phyloP scores from a whole-genome alignment of 1,284 basidiomycete species.

The Irpex sp. region DNA sequence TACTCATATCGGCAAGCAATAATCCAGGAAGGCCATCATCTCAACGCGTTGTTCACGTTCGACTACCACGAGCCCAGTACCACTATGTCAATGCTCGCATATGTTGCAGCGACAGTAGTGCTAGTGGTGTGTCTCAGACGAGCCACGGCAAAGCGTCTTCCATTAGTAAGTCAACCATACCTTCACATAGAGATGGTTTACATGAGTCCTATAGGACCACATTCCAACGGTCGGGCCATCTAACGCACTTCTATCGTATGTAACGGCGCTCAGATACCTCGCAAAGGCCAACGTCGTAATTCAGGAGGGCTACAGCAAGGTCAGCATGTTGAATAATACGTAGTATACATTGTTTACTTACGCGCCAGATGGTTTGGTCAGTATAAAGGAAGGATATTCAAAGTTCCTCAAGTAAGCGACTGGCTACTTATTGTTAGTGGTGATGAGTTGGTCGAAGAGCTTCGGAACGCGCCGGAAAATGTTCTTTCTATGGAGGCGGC shows the following conservation, averaged over 20 bases:
- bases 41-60: too few relatives aligned
- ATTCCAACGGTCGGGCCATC: background rate
- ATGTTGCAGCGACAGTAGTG: background rate
- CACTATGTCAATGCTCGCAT: background rate
- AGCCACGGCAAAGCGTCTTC: background rate
- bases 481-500: background rate
- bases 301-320: background rate
- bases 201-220: background rate
- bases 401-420: background rate
- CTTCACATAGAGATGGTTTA: too few relatives aligned
- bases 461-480: background rate
- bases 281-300: background rate
- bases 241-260: background rate
- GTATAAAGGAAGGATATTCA: constrained; percentile 3
- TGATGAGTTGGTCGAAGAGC: constrained; percentile 1
- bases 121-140: background rate
- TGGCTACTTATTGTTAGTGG: constrained; percentile 3
- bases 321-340: background rate
- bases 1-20: too few relatives aligned
- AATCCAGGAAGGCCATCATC: too few relatives aligned
- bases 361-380: background rate
- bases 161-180: background rate
- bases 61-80: too few relatives aligned
- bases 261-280: background rate
- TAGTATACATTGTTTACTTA: background rate